Evolutionary conservation across 169 alveolate genomes (phyloP).

Genomic region (Cryptosporidium xiaoi): DNA sequence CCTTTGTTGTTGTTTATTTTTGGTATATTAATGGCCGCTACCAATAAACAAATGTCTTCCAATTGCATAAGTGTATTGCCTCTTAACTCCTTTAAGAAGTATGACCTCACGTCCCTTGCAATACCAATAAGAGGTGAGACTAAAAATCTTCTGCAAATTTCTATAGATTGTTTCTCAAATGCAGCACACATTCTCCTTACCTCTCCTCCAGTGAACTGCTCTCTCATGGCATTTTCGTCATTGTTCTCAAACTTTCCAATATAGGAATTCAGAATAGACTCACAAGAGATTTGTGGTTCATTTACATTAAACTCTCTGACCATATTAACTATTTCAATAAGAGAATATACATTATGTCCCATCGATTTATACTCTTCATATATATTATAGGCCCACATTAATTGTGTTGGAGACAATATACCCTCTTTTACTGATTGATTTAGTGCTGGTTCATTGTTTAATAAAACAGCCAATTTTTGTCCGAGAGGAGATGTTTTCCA

Average conservation of each 20-base stretch:
- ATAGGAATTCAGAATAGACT: slow-evolving; percentile 39
- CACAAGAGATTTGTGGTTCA: slow-evolving; percentile 60
- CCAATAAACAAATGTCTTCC: slow-evolving; percentile 50
- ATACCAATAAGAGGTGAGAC: slow-evolving; percentile 71
- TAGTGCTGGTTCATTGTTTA: slow-evolving; percentile 28
- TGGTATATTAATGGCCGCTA: slow-evolving; percentile 62
- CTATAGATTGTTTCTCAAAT: slow-evolving; percentile 60
- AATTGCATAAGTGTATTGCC: slow-evolving; percentile 51
- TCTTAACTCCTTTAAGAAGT: slow-evolving; percentile 40
- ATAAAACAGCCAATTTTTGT: slow-evolving; percentile 54
- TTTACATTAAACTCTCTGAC: slow-evolving; percentile 56
- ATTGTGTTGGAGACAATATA: slow-evolving; percentile 50
- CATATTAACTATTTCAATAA: slow-evolving; percentile 51
- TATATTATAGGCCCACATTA: slow-evolving; percentile 71
- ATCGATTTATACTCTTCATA: slow-evolving; percentile 43
- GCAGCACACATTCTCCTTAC: slow-evolving; percentile 69
- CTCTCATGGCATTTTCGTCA: slow-evolving; percentile 62
- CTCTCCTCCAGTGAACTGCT: slow-evolving; percentile 49
- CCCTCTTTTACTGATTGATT: slow-evolving; percentile 70
- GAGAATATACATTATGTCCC: slow-evolving; percentile 58
- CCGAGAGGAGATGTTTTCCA: slow-evolving; percentile 74
- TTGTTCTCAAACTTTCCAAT: slow-evolving; percentile 57
- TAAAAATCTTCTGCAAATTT: slow-evolving; percentile 56
- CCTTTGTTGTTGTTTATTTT: slow-evolving; percentile 35
- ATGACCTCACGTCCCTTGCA: slow-evolving; percentile 68